Evolutionary conservation across 352 stramenopile species (phyloP).

Genomic region (Hyaloperonospora brassicae): DNA sequence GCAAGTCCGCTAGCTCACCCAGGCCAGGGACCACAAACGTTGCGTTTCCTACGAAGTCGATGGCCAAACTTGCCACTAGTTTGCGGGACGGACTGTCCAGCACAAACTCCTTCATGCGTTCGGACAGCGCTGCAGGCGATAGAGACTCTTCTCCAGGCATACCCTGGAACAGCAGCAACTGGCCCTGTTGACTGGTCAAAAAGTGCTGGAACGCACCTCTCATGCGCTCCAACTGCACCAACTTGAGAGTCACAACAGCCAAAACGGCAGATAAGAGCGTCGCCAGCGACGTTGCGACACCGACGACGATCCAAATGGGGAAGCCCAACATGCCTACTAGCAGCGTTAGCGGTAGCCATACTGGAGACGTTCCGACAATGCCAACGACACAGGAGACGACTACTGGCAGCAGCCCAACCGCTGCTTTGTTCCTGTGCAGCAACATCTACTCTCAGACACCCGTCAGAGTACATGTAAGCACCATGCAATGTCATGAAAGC

Average conservation of each 20-base stretch:
- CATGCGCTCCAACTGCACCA: constrained; percentile 41
- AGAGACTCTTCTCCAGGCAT: constrained; percentile 27
- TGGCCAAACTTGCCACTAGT: constrained; percentile 61
- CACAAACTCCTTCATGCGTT: constrained; percentile 35
- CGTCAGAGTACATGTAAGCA: constrained; percentile 1
- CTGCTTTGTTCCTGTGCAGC: constrained; percentile 52
- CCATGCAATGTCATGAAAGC: background rate
- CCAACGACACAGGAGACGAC: constrained; percentile 38
- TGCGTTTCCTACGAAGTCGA: constrained; percentile 86
- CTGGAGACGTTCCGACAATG: constrained; percentile 35
- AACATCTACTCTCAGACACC: constrained; percentile 27
- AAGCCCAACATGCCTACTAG: constrained; percentile 49
- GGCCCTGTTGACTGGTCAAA: constrained; percentile 41
- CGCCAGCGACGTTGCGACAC: constrained; percentile 33
- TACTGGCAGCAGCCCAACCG: constrained; percentile 38
- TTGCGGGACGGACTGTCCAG: constrained; percentile 50
- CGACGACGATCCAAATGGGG: constrained; percentile 51
- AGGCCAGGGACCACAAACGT: constrained; percentile 83
- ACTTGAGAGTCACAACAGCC: constrained; percentile 37
- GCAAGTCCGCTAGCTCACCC: constrained; percentile 86
- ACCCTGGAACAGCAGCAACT: constrained; percentile 55
- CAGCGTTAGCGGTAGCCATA: constrained; percentile 54
- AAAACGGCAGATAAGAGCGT: constrained; percentile 44
- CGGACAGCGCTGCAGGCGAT: constrained; percentile 24
- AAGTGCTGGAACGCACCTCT: constrained; percentile 38